Evolutionary conservation across 345 rosid species (phyloP).

Genomic region (Syzygium oleosum): DNA sequence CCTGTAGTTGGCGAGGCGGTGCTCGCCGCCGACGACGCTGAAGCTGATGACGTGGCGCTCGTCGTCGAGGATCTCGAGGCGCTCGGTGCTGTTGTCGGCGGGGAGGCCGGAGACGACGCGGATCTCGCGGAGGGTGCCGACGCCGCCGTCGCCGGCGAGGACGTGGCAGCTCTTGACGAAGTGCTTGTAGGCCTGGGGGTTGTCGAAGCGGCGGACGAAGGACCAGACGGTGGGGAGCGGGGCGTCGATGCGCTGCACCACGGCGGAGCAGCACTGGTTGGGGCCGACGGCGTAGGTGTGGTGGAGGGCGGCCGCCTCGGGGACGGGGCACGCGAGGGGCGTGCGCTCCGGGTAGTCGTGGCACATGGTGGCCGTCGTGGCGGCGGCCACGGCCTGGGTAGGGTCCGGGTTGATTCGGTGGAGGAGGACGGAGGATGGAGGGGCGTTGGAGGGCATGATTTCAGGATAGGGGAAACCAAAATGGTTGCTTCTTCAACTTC

Average conservation of each 20-base stretch:
- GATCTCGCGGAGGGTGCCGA: slow-evolving; percentile 41
- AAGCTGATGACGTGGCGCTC: slow-evolving; percentile 46
- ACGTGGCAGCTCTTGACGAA: slow-evolving; percentile 50
- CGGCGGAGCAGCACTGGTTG: slow-evolving; percentile 47
- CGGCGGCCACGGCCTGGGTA: neutral
- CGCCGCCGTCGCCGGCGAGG: slow-evolving; percentile 34
- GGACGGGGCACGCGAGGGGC: slow-evolving; percentile 17
- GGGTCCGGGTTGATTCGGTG: slow-evolving; percentile 4
- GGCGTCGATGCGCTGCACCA: slow-evolving; percentile 41
- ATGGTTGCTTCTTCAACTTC: neutral
- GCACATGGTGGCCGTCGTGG: neutral
- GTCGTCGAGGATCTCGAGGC: slow-evolving; percentile 55
- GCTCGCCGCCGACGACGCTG: slow-evolving; percentile 55
- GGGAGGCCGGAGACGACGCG: slow-evolving; percentile 53
- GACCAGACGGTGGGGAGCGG: slow-evolving; percentile 51
- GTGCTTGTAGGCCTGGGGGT: slow-evolving; percentile 53
- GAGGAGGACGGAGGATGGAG: slow-evolving; percentile 9
- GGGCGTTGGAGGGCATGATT: slow-evolving; percentile 6
- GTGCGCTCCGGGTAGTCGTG: slow-evolving; percentile 5
- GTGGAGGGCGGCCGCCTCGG: slow-evolving; percentile 27
- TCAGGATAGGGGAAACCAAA: neutral
- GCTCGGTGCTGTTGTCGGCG: slow-evolving; percentile 39
- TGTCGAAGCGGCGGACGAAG: slow-evolving; percentile 48
- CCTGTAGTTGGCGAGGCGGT: slow-evolving; percentile 44
- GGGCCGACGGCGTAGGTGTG: slow-evolving; percentile 33